Base-by-base conservation (phyloP, 2,329 filamentous ascomycete species). In the Akanthomyces uredinophilus region DNA sequence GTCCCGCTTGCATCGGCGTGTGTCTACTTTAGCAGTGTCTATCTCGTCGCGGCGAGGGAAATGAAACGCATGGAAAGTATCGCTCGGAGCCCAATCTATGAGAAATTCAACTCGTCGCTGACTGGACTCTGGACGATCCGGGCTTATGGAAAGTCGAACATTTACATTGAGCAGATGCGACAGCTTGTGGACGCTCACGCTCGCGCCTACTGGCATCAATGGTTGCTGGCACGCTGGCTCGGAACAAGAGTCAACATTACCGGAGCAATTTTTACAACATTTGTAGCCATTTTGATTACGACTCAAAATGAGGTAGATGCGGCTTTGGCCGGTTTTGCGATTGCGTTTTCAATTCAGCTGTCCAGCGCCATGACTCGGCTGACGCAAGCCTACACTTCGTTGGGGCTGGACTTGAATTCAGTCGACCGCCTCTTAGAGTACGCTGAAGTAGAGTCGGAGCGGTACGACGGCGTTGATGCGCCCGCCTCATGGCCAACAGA, bases 271-370 rank as follows among this genome's bases (percentile, higher is more conserved):
- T 51, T 51, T 35, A 32, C 49, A 24, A 51, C 49, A 20, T 51
- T 24, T 35, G 49, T 37, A 10, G 16, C 27, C 6, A 29, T 74
- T 2, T 78, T 79, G 39, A 70, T 75, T 24, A 70, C 37, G 72
- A 77, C 37, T 5, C 27, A 51, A 11, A 29, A 29, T 4, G 49
- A 27, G 22, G 49, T n/a, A 51, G 70, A 74, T 50, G 75, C 77
- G 1, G 70, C 76, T 2, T 65, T 77, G 8, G 76, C 75, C 4
- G 77, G 77, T 1, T 78, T 79, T 63, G 73, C 73, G 6, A 63
- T 79, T 13, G 70, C 71, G 1, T 79, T 78, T 64, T 72, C 75
- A 5, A 67, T 79, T 43, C 67, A 71, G 11, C 76, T 76, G 63
- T 74, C 73, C 6, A 69, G 68, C 24, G 69, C 71, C 1, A 69